Evolutionary conservation across 495 filamentous ascomycete species (phyloP).

Genomic region (Cairneyella variabilis): DNA sequence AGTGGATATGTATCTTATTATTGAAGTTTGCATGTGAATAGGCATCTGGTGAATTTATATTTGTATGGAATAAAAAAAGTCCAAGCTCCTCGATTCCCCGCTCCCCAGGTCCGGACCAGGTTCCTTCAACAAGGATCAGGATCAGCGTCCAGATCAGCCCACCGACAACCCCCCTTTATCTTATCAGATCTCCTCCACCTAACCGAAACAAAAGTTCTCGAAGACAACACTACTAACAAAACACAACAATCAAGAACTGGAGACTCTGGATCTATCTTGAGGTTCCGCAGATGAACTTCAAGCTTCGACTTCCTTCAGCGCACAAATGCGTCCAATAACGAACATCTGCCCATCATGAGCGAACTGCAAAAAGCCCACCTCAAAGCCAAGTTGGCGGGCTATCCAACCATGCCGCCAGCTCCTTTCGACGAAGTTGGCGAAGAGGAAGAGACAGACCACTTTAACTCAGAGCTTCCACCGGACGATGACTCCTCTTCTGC

Average conservation of each 20-base stretch:
- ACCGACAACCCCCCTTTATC: background rate
- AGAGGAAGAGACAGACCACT: constrained; percentile 31
- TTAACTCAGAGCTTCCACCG: constrained; percentile 27
- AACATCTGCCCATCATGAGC: constrained; percentile 57
- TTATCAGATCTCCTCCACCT: background rate
- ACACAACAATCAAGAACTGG: background rate
- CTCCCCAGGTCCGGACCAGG: too few species aligned
- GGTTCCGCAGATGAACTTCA: too few species aligned
- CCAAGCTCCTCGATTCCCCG: too few species aligned
- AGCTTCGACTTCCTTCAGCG: background rate
- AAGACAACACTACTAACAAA: background rate
- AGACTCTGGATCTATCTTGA: background rate
- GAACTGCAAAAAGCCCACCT: constrained; percentile 81
- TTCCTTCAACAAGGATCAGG: constrained; percentile 2
- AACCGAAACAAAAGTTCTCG: background rate
- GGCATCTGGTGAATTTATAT: too few species aligned
- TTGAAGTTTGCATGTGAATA: too few species aligned
- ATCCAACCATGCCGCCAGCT: constrained; percentile 47
- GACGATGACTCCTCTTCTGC: constrained; percentile 74
- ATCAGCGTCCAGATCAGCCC: too few species aligned
- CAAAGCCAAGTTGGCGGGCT: constrained; percentile 67
- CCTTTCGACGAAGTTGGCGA: constrained; percentile 50
- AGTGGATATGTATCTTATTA: too few species aligned
- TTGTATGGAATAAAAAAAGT: too few species aligned
- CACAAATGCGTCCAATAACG: background rate